Evolutionary conservation across 73 alveolate species (phyloP), one percentile per base, ranked within the genome.

Genomic region (Blepharisma stoltei): DNA sequence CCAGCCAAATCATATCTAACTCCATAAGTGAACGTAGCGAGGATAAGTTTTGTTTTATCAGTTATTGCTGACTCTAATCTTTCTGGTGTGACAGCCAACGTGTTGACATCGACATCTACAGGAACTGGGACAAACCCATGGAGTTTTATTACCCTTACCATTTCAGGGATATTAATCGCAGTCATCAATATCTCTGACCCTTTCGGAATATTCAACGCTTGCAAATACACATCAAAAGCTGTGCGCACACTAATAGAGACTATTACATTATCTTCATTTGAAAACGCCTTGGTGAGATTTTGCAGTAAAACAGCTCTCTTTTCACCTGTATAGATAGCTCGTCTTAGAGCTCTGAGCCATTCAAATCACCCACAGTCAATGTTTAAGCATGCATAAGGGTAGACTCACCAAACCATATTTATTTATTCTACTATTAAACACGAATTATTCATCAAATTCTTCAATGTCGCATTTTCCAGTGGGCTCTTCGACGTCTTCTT

Each of bases 51-150:
- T 6, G 97, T 89, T 89, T 83, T 43, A 6, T 54, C 55, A 49
- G 53, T 76, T 48, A 76, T 66, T 37, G 83, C 83, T 4, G 70
- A 27, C 54, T 89, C 80, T 70, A 92, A 60, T 18, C 80, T 76
- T 7, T 81, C 87, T 27, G 60, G 54, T 32, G 88, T 11, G 7
- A 92, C 88, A 21, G 82, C 84, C 88, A 92, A 54, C 7, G 94
- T 87, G 27, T 78, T 88, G 47, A 81, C 70, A 7, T 90, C 82
- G 37, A 83, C 76, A 70, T 92, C 98, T 47, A 92, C 93, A 7
- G 98, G 96, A n/a, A 92, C 89, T 5, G 95, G 91, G 47, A 89
- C 88, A 20, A 89, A 71, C 8, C 94, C 89, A 46, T 92, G 93
- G 49, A 80, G 84, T 48, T 86, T 66, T 41, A 92, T 78, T 6